phyloP scores from a whole-genome alignment of 1,284 basidiomycete species.

The Ceratobasidium sp. region DNA sequence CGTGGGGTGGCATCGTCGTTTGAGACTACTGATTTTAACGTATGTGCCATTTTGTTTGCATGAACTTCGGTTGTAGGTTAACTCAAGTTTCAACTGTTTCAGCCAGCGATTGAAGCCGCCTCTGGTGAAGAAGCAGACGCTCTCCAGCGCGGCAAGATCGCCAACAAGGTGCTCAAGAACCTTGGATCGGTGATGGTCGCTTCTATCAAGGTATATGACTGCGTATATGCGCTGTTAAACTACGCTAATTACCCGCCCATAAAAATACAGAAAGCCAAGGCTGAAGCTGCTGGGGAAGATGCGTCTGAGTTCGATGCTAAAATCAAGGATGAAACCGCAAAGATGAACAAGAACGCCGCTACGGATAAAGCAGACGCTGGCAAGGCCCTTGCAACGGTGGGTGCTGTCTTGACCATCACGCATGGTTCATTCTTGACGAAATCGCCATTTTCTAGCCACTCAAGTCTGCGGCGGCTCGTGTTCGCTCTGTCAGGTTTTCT shows the following conservation, averaged over 20 bases:
- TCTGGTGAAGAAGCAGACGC: constrained; percentile 55
- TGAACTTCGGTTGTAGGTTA: not conserved
- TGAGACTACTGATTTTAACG: constrained; percentile 63
- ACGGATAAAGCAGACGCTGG: constrained; percentile 57
- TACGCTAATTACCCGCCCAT: not conserved
- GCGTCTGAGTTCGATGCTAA: constrained; percentile 55
- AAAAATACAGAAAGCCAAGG: constrained; percentile 57
- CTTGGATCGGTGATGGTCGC: constrained; percentile 60
- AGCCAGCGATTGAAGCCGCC: constrained; percentile 24
- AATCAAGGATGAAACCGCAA: constrained; percentile 56
- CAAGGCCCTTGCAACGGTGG: constrained; percentile 29
- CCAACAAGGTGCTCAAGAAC: constrained; percentile 68
- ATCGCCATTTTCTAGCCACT: not conserved
- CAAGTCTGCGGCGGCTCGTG: not conserved
- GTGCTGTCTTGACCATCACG: not conserved
- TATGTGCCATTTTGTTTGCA: constrained; percentile 45
- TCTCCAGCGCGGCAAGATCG: constrained; percentile 63
- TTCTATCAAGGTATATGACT: constrained; percentile 58
- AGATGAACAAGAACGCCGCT: constrained; percentile 59
- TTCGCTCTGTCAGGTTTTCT: constrained; percentile 12
- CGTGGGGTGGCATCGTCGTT: constrained; percentile 61
- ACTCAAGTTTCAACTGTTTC: not conserved
- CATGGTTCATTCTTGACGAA: not conserved
- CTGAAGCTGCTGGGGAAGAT: constrained; percentile 57
- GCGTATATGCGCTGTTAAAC: constrained; percentile 2